phyloP scores from a whole-genome alignment of 139 green algal species.

The Marvania coccoides region DNA sequence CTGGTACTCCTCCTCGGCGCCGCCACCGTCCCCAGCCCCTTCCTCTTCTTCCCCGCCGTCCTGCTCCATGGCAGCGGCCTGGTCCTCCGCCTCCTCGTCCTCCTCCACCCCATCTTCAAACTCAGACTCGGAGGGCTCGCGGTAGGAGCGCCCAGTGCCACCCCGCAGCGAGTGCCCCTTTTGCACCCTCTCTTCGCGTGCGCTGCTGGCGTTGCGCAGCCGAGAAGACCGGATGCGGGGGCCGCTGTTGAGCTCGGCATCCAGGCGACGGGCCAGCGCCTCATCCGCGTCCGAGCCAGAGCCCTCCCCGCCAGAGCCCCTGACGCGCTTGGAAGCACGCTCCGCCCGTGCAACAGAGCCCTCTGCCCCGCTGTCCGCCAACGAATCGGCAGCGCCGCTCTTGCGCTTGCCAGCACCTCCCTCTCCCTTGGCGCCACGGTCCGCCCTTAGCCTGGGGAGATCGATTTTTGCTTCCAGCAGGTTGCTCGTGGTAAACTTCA shows the following conservation, averaged over 20 bases:
- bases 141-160: no score
- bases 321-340: background rate
- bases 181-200: no score
- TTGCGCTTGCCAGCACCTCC: no score
- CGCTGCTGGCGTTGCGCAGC: no score
- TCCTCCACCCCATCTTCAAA: background rate
- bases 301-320: background rate
- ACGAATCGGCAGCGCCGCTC: no score
- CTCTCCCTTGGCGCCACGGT: no score
- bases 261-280: background rate
- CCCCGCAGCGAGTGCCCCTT: no score
- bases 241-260: conserved; percentile 23
- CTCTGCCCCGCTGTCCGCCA: background rate
- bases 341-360: background rate
- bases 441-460: no score
- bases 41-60: background rate
- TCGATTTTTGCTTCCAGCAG: no score
- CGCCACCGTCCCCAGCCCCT: background rate
- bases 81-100: background rate
- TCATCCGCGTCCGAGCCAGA: conserved; percentile 1
- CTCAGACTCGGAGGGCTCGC: no score
- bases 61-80: background rate
- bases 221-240: no score
- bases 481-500: no score
- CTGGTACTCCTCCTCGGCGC: background rate